Base-by-base conservation (phyloP, 164 flowering plant species). In the Magnolia sinica region DNA sequence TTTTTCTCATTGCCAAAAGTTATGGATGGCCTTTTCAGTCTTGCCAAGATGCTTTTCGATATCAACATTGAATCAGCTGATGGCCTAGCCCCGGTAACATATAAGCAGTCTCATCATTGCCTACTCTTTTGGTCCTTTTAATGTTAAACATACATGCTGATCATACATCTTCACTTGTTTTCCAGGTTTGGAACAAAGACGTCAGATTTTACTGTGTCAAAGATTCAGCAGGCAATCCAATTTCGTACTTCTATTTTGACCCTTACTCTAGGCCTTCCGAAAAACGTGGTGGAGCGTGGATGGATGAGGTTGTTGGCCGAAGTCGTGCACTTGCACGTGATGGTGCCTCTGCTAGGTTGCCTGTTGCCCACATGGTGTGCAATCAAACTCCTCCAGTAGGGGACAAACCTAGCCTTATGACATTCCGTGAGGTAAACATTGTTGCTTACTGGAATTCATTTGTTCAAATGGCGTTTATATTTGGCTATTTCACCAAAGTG, bases 201-300 rank as follows among this genome's bases (percentile, higher is more conserved):
- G 98, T 96, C 19, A 86, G 83, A 73, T 96, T 96, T 82, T 96
- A 90, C 79, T 29, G 92, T 70, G 89, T 96, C 63, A 96, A 94
- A 81, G 95, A 94, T 84, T 80, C 91, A 73, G 84, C 85, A 1
- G 97, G 97, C 24, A 84, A 78, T 78, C 92, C 97, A 8, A 82
- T 93, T 84, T 92, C 99, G 50, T 96, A 91, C 85, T 96, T 96
- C 84, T 96, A 94, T 74, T 92, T 94, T 84, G 98, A 96, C 84
- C 98, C 99, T 77, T 96, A 94, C 79, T 89, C 97, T 58, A 98
- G 98, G 75, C 95, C 99, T 49, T 88, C 98, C 76, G 99, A 96
- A 81, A 96, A 96, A 79, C 86, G 91, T 59, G 97, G 90, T 74
- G 99, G 99, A 76, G 99, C 99, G 70, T 96, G 99, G 99, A 96